Evolutionary conservation across 2,329 filamentous ascomycete genomes (phyloP).

Genomic region (Pseudocercospora pini-densiflorae): DNA sequence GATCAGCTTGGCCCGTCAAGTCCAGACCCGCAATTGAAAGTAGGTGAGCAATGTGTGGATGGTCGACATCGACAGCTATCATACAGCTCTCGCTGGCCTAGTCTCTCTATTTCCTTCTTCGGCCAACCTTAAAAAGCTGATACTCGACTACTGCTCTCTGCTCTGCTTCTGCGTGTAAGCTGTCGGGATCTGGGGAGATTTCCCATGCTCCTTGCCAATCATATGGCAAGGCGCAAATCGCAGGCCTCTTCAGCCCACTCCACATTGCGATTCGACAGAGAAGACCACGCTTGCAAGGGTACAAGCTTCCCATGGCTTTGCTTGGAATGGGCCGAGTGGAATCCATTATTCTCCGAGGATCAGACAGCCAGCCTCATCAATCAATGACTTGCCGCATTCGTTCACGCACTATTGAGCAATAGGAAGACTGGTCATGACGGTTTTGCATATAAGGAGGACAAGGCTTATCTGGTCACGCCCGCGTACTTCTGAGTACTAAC

Average conservation of each 20-base stretch:
- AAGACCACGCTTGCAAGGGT: constrained; percentile 9
- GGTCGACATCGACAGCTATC: not conserved
- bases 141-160: constrained; percentile 1
- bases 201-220: constrained; percentile 11
- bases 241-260: not conserved
- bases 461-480: too few relatives aligned
- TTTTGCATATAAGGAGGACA: too few relatives aligned
- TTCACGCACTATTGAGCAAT: not conserved
- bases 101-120: constrained; percentile 14
- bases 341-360: not conserved
- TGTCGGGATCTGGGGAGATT: constrained; percentile 7
- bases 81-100: constrained; percentile 4
- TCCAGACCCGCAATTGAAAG: not conserved
- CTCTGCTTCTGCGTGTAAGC: constrained; percentile 5
- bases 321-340: not conserved
- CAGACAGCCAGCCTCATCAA: constrained; percentile 3
- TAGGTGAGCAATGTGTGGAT: not conserved
- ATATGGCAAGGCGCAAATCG: constrained; percentile 8
- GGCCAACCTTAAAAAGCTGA: constrained; percentile 13
- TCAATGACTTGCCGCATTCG: not conserved
- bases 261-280: not conserved
- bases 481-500: too few relatives aligned
- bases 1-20: not conserved
- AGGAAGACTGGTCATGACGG: not conserved
- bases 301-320: not conserved